Evolutionary conservation across 371 early-diverging fungal genomes (phyloP), one percentile per base, ranked within the genome.

Genomic region (Dinochytrium kinnereticum): DNA sequence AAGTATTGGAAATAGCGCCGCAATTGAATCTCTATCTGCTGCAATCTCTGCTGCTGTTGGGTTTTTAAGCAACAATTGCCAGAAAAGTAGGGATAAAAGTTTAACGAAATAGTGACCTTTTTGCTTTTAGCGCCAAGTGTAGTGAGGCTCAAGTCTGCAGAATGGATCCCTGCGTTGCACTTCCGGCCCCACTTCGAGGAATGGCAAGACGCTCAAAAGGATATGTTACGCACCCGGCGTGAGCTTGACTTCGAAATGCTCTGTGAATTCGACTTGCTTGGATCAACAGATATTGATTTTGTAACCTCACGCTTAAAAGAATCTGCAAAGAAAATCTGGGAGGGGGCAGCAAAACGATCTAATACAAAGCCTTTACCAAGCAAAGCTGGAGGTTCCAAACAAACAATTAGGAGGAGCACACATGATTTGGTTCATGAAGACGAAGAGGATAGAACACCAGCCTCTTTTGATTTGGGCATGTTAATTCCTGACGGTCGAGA

Each of bases 211-310:
- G 28, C 55, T 17, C 81, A 85, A 51, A 26, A 26, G 0, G 80
- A 78, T 37, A 30, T 53, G n/a, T 40, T 83, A 24, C 3, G 59
- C 50, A 68, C 76, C 76, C 68, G 71, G 0, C 72, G 75, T 64
- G 84, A 85, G 30, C 64, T 77, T 3, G 88, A 87, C 61, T 85
- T 85, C 64, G 85, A 87, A 70, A 64, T 86, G 17, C 70, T 80
- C 24, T 75, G 74, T 40, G 85, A 84, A 50, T 76, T 84, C 61
- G 85, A 85, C 59, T 24, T 86, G 15, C 59, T 86, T 19, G 31
- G 77, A 0, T 71, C 77, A n/a, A 71, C 75, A 30, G 83, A 86
- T 53, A 38, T 78, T 33, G 85, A 86, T 10, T 64, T 49, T 15
- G 81, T 82, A 10, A 38, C 57, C 0, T 51, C 49, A 15, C 69